Conservation (phyloP, 805 yeast genomes). For the Candida stauntonica region DNA sequence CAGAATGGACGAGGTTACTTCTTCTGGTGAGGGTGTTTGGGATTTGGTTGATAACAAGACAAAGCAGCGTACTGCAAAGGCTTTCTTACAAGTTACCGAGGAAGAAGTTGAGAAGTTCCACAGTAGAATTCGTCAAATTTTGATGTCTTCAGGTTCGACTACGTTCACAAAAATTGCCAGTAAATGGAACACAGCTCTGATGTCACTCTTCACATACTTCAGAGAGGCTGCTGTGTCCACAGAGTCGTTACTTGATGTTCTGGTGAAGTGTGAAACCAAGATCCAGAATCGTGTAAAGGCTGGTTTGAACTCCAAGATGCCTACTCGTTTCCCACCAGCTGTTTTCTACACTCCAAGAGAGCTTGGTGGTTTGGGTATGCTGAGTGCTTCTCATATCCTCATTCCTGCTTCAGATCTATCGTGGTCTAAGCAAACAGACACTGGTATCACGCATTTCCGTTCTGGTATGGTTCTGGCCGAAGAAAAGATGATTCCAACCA, state of each 20-base stretch:
- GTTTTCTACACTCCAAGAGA: conserved; percentile 98
- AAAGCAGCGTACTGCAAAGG: conserved; percentile 85
- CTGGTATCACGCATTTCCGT: conserved; percentile 91
- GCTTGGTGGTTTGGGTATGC: conserved; percentile 95
- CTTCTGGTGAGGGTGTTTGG: conserved; percentile 87
- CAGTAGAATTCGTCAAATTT: conserved; percentile 78
- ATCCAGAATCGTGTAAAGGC: conserved; percentile 91
- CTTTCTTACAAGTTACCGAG: conserved; percentile 76
- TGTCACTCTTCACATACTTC: conserved; percentile 81
- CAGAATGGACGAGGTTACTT: conserved; percentile 48
- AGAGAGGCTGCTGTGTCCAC: conserved; percentile 92
- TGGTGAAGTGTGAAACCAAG: conserved; percentile 89
- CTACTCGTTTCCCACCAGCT: conserved; percentile 97
- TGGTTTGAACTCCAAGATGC: conserved; percentile 97
- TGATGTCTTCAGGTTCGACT: conserved; percentile 94
- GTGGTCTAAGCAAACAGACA: conserved; percentile 91
- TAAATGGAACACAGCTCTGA: conserved; percentile 91
- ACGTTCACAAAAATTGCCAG: conserved; percentile 92
- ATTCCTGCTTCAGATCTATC: conserved; percentile 90
- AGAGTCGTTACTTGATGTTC: conserved; percentile 64
- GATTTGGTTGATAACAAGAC: conserved; percentile 52
- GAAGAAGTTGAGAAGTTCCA: conserved; percentile 78
- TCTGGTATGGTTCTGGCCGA: conserved; percentile 88
- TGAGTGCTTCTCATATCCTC: conserved; percentile 92
- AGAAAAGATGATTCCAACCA: conserved; percentile 81